Evolutionary conservation across 2,329 filamentous ascomycete genomes (phyloP), one percentile per base, ranked within the genome.

Genomic region (Epichloe typhina): DNA sequence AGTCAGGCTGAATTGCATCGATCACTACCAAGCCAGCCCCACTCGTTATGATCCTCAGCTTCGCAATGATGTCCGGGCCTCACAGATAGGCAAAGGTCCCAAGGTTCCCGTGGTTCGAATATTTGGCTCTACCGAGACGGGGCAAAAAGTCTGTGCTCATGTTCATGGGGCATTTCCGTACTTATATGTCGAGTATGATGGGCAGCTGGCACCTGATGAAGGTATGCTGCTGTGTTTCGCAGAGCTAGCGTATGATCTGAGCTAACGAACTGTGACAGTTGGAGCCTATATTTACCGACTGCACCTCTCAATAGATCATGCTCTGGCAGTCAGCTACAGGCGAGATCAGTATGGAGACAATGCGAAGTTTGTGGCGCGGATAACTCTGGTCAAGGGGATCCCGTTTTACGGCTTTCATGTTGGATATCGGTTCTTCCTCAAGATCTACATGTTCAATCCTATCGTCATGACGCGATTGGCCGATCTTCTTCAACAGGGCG

Each of bases 401-500:
- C 93, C 94, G 0, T 98, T 96, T 69, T 98, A 95, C 64, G 94
- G 93, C 17, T 97, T 93, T 62, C 79, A 95, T 66, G 88, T 97
- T 48, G 93, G 94, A 50, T 95, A 95, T 66, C 82, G 79, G 42
- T 86, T 86, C 66, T 98, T 88, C 62, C 79, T 96, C 60, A 98
- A 98, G 66, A 86, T 98, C 52, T 97, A 98, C 64, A 78, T 97
- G 69, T 78, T 95, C 58, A 95, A 94, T 59, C 91, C 93, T 0
- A 66, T 82, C 42, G 80, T 91, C 54, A 94, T 93, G 79, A 88
- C 83, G n/a, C 80, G 91, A 35, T 73, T 97, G 52, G 82, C 87
- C 26, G 90, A 97, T 61, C 74, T 98, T 46, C 73, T 98, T 41
- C 83, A 87, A 17, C 89, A 95, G 66, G 93, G 93, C 7, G 84